Evolutionary conservation across 2,329 filamentous ascomycete genomes (phyloP).

Genomic region (Domatiomyces catenatus): DNA sequence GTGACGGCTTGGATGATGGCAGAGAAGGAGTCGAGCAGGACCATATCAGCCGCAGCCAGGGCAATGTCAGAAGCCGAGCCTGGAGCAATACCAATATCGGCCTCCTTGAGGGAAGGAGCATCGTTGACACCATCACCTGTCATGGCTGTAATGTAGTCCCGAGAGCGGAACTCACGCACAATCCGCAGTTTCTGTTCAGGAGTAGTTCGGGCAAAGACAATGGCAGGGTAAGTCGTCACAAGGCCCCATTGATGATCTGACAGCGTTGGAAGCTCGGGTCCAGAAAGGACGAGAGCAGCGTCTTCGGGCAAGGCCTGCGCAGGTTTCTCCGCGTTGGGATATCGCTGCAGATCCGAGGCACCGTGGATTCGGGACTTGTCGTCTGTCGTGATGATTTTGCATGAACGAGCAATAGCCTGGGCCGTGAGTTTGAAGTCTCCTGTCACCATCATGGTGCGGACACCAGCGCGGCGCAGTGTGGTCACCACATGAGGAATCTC

Average conservation of each 20-base stretch:
- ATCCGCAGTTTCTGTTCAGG: constrained; percentile 68
- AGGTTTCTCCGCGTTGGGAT: constrained; percentile 6
- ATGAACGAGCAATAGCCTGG: constrained; percentile 55
- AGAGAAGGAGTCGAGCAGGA: constrained; percentile 52
- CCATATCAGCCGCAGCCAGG: constrained; percentile 48
- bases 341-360: constrained; percentile 36
- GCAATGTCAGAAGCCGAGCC: constrained; percentile 45
- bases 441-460: constrained; percentile 70
- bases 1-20: constrained; percentile 57
- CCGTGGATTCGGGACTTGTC: constrained; percentile 31
- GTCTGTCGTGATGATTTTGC: constrained; percentile 48
- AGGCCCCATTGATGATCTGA: constrained; percentile 56
- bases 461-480: constrained; percentile 53
- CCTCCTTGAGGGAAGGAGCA: constrained; percentile 40
- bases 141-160: constrained; percentile 42
- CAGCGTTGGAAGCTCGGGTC: constrained; percentile 49
- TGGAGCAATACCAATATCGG: constrained; percentile 46
- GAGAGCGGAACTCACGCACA: constrained; percentile 55
- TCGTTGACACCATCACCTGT: constrained; percentile 35
- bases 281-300: constrained; percentile 47
- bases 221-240: constrained; percentile 46
- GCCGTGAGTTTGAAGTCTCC: constrained; percentile 65
- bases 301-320: constrained; percentile 4
- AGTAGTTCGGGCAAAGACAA: constrained; percentile 62
- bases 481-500: constrained; percentile 44